A percentile compares a stretch with the other conserved stretches of the same genome.
Evolutionary conservation across 108 stramenopile genomes (phyloP).

Genomic region (Fragilariopsis cylindrus): DNA sequence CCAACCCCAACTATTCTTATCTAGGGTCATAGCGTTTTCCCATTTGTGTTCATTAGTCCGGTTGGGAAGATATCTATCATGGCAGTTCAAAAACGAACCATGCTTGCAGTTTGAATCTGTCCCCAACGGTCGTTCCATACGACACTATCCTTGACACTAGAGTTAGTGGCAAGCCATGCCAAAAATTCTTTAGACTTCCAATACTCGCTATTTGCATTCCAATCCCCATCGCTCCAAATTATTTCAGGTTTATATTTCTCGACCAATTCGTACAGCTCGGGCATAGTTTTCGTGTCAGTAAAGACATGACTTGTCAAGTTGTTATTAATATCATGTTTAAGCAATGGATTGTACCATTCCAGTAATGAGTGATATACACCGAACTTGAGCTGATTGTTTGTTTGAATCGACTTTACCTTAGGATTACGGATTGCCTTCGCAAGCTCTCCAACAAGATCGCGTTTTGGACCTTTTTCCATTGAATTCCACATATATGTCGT

Average conservation of each 20-base stretch:
- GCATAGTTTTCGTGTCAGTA: conserved; percentile 40
- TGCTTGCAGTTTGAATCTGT: conserved; percentile 36
- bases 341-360: conserved; percentile 55
- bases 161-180: conserved; percentile 43
- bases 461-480: conserved; percentile 46
- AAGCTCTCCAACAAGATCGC: conserved; percentile 50
- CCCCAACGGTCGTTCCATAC: conserved; percentile 58
- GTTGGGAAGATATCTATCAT: conserved; percentile 36
- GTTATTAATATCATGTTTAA: conserved; percentile 30
- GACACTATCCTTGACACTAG: conserved; percentile 35
- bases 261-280: conserved; percentile 49
- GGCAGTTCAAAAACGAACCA: conserved; percentile 45
- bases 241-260: conserved; percentile 47
- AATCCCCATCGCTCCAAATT: conserved; percentile 53
- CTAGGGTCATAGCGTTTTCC: conserved; percentile 39
- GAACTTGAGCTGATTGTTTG: conserved; percentile 28
- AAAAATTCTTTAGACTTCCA: conserved; percentile 46
- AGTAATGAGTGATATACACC: conserved; percentile 45
- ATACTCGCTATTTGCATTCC: conserved; percentile 36
- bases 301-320: conserved; percentile 37
- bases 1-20: conserved; percentile 38
- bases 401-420: conserved; percentile 21
- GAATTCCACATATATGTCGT: conserved; percentile 54
- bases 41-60: conserved; percentile 28
- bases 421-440: conserved; percentile 33